phyloP scores from a whole-genome alignment of 495 filamentous ascomycete genomes.

The Neurospora sp. region DNA sequence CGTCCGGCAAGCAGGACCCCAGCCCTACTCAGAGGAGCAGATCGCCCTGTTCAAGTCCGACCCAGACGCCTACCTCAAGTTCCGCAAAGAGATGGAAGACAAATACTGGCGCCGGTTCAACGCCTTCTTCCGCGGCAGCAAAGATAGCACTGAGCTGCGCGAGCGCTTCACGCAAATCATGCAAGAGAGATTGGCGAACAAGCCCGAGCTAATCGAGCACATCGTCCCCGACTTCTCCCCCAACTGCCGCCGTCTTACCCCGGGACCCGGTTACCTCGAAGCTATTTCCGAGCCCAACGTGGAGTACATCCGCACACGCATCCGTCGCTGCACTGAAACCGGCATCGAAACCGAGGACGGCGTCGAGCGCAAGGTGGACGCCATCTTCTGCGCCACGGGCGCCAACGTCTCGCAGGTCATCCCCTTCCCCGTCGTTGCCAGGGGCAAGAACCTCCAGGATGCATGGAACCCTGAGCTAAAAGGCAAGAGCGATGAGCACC shows the following conservation, averaged over 20 bases:
- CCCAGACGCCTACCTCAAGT: slow-evolving; percentile 30
- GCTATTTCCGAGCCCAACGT: slow-evolving; percentile 55
- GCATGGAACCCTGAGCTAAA: slow-evolving; percentile 27
- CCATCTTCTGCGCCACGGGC: slow-evolving; percentile 60
- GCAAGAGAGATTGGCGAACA: slow-evolving; percentile 38
- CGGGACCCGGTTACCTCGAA: slow-evolving; percentile 64
- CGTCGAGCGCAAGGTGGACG: slow-evolving; percentile 40
- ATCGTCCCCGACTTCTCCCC: slow-evolving; percentile 57
- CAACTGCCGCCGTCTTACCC: slow-evolving; percentile 60
- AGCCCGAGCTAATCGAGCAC: slow-evolving; percentile 43
- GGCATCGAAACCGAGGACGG: slow-evolving; percentile 49
- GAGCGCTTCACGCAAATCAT: slow-evolving; percentile 44
- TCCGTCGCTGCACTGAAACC: slow-evolving; percentile 45
- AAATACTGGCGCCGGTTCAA: slow-evolving; percentile 49
- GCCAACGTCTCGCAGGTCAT: slow-evolving; percentile 50
- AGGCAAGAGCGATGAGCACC: slow-evolving; percentile 30
- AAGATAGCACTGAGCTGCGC: slow-evolving; percentile 37
- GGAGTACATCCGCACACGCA: slow-evolving; percentile 45
- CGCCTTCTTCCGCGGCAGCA: slow-evolving; percentile 44
- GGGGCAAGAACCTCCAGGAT: slow-evolving; percentile 37
- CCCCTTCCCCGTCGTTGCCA: slow-evolving; percentile 46
- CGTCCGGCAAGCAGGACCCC: slow-evolving; percentile 32
- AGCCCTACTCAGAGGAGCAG: slow-evolving; percentile 41
- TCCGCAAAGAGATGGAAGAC: slow-evolving; percentile 40
- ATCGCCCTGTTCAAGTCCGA: slow-evolving; percentile 33